phyloP scores from a whole-genome alignment of 306 rosid species.

The Elaeagnus macrophylla region DNA sequence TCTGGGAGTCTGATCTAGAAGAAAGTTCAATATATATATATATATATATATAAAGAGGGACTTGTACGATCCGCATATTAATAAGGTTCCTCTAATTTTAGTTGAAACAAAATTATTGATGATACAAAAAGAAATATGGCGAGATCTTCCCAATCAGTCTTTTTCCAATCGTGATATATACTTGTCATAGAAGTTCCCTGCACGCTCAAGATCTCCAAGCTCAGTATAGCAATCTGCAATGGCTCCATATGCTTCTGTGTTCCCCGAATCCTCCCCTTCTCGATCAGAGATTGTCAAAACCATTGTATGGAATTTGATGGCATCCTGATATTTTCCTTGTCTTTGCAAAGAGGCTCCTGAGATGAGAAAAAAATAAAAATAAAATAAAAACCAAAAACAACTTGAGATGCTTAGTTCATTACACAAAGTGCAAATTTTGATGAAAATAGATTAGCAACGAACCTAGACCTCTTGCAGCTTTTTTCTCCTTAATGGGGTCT shows the following conservation, averaged over 20 bases:
- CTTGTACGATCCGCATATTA: too few relatives aligned
- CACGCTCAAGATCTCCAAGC: constrained; percentile 91
- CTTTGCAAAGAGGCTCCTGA: constrained; percentile 92
- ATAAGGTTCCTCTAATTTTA: too few relatives aligned
- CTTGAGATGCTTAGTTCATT: neutral
- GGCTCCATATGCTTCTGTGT: constrained; percentile 91
- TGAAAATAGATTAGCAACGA: constrained; percentile 17
- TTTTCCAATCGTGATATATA: constrained; percentile 74
- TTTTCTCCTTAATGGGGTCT: constrained; percentile 86
- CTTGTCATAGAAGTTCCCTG: constrained; percentile 65
- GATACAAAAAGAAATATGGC: too few relatives aligned
- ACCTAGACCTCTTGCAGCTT: constrained; percentile 98
- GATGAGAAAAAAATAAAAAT: constrained; percentile 9
- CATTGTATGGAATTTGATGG: constrained; percentile 74
- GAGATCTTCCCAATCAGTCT: constrained; percentile 32
- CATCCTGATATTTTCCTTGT: constrained; percentile 75
- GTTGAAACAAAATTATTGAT: too few relatives aligned
- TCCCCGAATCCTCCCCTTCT: constrained; percentile 84
- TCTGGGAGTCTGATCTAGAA: too few relatives aligned
- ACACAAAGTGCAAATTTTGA: too few relatives aligned
- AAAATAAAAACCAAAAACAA: too few relatives aligned
- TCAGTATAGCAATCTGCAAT: constrained; percentile 97
- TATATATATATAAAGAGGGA: too few relatives aligned
- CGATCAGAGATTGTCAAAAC: constrained; percentile 72
- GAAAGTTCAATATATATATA: too few relatives aligned